These are phyloP conservation scores for Sclerotinia minor DNA, from an alignment of 2,329 filamentous ascomycete species.

Conservation along the genomic window DNA sequence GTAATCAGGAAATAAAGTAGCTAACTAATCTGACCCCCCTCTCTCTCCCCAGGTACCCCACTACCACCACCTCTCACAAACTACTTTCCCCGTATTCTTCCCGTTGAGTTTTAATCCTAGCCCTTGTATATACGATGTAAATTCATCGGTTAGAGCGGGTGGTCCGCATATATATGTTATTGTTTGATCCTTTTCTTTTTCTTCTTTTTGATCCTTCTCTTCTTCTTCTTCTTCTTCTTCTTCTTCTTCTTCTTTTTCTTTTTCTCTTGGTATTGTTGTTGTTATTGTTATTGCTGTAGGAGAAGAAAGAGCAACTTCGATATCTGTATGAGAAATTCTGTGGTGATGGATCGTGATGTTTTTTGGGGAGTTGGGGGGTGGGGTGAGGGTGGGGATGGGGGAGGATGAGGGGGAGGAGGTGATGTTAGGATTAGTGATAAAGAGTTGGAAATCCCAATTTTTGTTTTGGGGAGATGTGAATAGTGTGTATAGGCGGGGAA, in stretches of 20 bases:
- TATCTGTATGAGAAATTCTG: too few species aligned
- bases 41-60: too few species aligned
- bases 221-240: too few species aligned
- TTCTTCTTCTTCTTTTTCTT: too few species aligned
- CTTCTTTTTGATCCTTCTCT: neutral
- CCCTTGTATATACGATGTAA: neutral
- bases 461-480: neutral
- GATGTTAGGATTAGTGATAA: neutral
- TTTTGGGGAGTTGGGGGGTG: neutral
- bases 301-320: neutral
- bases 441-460: neutral
- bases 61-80: slow-evolving; percentile 1
- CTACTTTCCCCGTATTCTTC: neutral
- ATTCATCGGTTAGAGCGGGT: neutral
- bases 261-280: too few species aligned
- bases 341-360: too few species aligned
- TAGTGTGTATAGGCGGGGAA: neutral
- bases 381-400: neutral
- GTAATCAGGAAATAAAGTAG: too few species aligned
- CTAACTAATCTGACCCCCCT: too few species aligned
- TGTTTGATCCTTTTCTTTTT: neutral
- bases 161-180: neutral
- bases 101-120: neutral
- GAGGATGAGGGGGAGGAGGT: too few species aligned
- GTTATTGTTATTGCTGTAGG: too few species aligned